These are phyloP conservation scores for Russula griseocarnosa DNA, from an alignment of 768 basidiomycete species.

Conservation along the genomic window DNA sequence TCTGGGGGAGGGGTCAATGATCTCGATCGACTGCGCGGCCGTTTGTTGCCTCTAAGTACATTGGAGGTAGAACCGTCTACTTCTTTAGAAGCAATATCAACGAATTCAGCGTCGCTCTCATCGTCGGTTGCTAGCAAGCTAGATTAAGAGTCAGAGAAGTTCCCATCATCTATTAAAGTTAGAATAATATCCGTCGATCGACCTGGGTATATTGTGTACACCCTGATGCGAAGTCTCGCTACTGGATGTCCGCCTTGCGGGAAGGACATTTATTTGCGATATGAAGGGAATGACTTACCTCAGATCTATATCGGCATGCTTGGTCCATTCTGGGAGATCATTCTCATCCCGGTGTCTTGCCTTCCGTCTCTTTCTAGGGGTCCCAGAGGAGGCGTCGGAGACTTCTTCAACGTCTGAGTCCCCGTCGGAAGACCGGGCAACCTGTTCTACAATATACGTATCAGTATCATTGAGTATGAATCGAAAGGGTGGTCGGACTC, in stretches of 20 bases:
- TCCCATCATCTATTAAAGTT: background rate
- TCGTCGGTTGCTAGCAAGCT: constrained; percentile 44
- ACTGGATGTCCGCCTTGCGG: background rate
- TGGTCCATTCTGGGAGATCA: constrained; percentile 27
- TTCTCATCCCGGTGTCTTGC: constrained; percentile 18
- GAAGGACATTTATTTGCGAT: background rate
- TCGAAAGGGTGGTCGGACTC: constrained; percentile 22
- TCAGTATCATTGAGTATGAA: background rate
- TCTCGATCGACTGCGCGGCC: constrained; percentile 55
- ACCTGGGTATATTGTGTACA: background rate
- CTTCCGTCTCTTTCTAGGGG: constrained; percentile 26
- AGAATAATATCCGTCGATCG: background rate
- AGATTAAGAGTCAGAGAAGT: background rate
- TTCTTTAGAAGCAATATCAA: constrained; percentile 33
- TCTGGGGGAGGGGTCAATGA: constrained; percentile 77
- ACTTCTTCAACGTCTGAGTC: constrained; percentile 30
- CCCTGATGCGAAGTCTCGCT: background rate
- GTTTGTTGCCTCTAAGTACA: constrained; percentile 12
- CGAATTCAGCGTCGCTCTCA: constrained; percentile 43
- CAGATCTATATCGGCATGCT: constrained; percentile 20
- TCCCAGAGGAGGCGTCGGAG: constrained; percentile 16
- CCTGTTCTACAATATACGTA: constrained; percentile 19
- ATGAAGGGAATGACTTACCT: constrained; percentile 15
- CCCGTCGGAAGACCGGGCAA: constrained; percentile 8
- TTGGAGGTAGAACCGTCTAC: constrained; percentile 37